Evolutionary conservation across 2,329 filamentous ascomycete genomes (phyloP), one percentile per base, ranked within the genome.

Genomic region (Monosporascus sp.): DNA sequence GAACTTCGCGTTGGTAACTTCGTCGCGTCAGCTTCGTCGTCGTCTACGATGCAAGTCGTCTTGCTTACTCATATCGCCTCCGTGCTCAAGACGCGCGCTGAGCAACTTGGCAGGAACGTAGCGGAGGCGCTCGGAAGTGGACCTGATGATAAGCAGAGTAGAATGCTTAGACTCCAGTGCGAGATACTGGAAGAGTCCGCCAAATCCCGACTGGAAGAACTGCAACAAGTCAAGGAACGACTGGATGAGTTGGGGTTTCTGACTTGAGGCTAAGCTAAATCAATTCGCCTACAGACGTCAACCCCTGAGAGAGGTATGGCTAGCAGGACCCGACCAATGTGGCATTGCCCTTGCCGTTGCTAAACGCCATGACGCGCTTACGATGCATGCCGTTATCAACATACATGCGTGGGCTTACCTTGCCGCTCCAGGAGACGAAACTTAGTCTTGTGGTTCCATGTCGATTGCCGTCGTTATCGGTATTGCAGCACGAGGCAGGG

Each of bases 1-100:
- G 69, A 74, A 47, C 69, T 76, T 16, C 68, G 69, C 4, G 68
- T 76, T 5, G 74, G 75, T 1, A 61, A 49, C 22, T 65, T 66
- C 31, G 61, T 66, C 19, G 62, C 59, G 8, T 63, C 59, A 17
- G 52, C 54, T 4, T 34, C 60, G 8, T 56, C 60, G 2, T 57
- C 64, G 24, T 61, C 61, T 5, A 57, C 58, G 2, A 66, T 66
- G 63, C 64, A 66, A 44, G 56, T 50, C 1, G 56, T 59, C 7
- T 54, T 66, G 17, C 38, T 66, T 2, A 53, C 56, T 8, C 63
- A 66, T 31, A 54, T 66, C 19, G 52, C 60, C 2, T 55, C 58
- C 6, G 55, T 59, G 2, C 59, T 66, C 3, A 51, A 53, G 9
- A 58, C 59, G 11, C 53, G 56, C 3, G 56, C 58, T 14, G 50